Conservation (phyloP, 345 rosid genomes). For the Moringa oleifera region DNA sequence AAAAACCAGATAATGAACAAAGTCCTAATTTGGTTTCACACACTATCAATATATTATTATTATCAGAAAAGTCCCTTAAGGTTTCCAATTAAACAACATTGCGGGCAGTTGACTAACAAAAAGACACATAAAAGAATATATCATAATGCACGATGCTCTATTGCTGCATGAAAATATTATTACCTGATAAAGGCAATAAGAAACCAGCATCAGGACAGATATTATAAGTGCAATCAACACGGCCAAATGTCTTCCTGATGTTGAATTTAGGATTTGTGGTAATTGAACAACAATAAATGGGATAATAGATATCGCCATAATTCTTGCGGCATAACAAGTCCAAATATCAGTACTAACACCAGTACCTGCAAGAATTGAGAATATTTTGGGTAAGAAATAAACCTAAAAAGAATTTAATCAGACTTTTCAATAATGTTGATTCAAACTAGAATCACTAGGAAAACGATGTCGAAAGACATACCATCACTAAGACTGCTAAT, state of each 20-base stretch:
- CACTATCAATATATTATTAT: no score
- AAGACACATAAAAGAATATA: no score
- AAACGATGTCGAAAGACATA: neutral
- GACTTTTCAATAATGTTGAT: neutral
- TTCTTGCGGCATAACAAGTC: slow-evolving; percentile 81
- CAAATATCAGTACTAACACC: slow-evolving; percentile 73
- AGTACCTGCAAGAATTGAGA: slow-evolving; percentile 34
- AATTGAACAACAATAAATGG: slow-evolving; percentile 86
- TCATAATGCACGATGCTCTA: no score
- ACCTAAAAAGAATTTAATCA: neutral
- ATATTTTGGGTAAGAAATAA: neutral
- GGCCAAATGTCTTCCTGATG: slow-evolving; percentile 66
- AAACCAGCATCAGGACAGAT: slow-evolving; percentile 49
- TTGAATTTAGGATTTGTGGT: slow-evolving; percentile 61
- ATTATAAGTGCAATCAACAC: slow-evolving; percentile 60
- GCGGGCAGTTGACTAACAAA: no score
- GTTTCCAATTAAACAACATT: no score
- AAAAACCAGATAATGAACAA: no score
- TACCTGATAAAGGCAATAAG: slow-evolving; percentile 96
- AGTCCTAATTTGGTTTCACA: no score
- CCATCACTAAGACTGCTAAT: neutral
- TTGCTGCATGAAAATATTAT: neutral
- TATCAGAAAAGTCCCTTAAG: no score
- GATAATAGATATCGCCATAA: slow-evolving; percentile 74
- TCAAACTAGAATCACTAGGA: neutral